phyloP scores from a whole-genome alignment of 495 filamentous ascomycete genomes.

The Halenospora varia region DNA sequence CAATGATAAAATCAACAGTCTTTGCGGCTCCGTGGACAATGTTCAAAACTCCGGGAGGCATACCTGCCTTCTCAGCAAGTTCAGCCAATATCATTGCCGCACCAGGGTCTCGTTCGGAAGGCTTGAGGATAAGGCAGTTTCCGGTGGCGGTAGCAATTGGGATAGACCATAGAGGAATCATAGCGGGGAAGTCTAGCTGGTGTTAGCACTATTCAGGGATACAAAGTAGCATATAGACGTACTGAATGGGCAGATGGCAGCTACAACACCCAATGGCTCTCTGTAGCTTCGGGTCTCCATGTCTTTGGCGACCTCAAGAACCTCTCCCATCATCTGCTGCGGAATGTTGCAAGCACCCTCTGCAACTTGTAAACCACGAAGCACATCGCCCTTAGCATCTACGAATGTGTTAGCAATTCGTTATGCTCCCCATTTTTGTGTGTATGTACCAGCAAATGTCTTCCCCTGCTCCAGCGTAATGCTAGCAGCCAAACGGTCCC shows the following conservation, averaged over 20 bases:
- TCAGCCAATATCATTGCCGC: conserved; percentile 98
- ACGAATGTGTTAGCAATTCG: not conserved
- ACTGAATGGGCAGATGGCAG: conserved; percentile 99
- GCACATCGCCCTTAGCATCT: conserved; percentile 92
- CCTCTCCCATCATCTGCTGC: conserved; percentile 87
- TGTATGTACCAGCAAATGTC: conserved; percentile 62
- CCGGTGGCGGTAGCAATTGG: conserved; percentile 92
- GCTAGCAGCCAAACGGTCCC: conserved; percentile 91
- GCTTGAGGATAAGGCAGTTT: conserved; percentile 93
- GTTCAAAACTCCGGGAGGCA: conserved; percentile 92
- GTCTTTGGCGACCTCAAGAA: conserved; percentile 96
- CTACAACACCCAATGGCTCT: conserved; percentile 91
- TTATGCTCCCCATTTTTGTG: too few relatives aligned
- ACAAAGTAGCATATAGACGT: too few relatives aligned
- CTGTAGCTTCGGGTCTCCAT: conserved; percentile 96
- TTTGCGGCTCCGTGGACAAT: conserved; percentile 86
- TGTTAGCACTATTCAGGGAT: too few relatives aligned
- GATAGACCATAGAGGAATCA: conserved; percentile 98
- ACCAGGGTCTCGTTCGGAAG: conserved; percentile 96
- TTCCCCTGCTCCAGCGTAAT: conserved; percentile 99
- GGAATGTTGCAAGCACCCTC: conserved; percentile 95
- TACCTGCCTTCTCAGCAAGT: conserved; percentile 84
- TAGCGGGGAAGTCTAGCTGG: conserved; percentile 86
- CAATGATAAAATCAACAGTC: conserved; percentile 96
- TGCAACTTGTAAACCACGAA: conserved; percentile 92